These are phyloP conservation scores for Xylariaceae sp. DNA, from an alignment of 2,329 filamentous ascomycete genomes.

Conservation along the genomic window DNA sequence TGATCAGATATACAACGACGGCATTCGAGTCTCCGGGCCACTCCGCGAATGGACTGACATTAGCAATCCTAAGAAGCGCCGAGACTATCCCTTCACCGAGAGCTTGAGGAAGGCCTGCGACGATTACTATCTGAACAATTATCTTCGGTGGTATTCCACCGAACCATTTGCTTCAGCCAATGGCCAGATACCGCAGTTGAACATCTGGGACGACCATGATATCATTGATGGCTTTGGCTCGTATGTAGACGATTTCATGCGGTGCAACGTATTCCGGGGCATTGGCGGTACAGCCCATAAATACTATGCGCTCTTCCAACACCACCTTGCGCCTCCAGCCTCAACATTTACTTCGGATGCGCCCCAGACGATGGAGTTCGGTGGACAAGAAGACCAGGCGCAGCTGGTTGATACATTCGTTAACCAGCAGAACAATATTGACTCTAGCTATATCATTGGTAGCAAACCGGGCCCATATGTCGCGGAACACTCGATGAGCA, in stretches of 20 bases:
- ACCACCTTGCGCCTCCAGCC: slow-evolving; percentile 83
- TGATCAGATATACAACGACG: slow-evolving; percentile 96
- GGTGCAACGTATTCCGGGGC: slow-evolving; percentile 87
- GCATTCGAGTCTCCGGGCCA: slow-evolving; percentile 83
- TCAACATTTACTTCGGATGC: slow-evolving; percentile 80
- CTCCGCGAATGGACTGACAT: slow-evolving; percentile 83
- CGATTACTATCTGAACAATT: slow-evolving; percentile 89
- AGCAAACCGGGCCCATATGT: slow-evolving; percentile 86
- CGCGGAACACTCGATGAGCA: slow-evolving; percentile 81
- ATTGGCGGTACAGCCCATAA: slow-evolving; percentile 94
- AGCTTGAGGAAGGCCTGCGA: slow-evolving; percentile 84
- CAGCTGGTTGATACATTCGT: slow-evolving; percentile 81
- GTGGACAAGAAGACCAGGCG: slow-evolving; percentile 66
- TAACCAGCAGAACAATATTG: slow-evolving; percentile 51
- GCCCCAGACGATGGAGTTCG: slow-evolving; percentile 66
- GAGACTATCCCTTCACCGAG: slow-evolving; percentile 76
- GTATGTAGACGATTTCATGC: slow-evolving; percentile 93
- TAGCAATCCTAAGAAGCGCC: slow-evolving; percentile 81
- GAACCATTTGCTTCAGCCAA: slow-evolving; percentile 87
- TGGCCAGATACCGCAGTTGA: slow-evolving; percentile 92
- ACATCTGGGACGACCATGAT: slow-evolving; percentile 98
- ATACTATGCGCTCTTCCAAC: slow-evolving; percentile 98
- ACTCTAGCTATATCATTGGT: slow-evolving; percentile 80
- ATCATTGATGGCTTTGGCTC: slow-evolving; percentile 93
- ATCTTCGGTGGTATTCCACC: slow-evolving; percentile 81